phyloP scores from a whole-genome alignment of 805 yeast genomes.

The Kuraishia molischiana region DNA sequence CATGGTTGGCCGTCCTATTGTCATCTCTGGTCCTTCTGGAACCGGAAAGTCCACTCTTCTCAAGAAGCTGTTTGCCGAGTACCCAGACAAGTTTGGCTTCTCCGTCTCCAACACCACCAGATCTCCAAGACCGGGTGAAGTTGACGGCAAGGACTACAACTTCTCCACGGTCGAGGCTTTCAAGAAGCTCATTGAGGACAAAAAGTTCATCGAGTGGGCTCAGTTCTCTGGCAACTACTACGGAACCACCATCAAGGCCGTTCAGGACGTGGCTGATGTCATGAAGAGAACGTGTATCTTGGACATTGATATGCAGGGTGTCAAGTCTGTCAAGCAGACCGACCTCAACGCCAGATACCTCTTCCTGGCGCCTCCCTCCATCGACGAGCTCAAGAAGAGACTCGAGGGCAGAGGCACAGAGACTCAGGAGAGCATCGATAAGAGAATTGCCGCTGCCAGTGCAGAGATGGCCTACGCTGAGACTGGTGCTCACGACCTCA shows the following conservation, averaged over 20 bases:
- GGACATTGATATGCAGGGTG: slow-evolving; percentile 99
- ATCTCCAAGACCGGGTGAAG: slow-evolving; percentile 85
- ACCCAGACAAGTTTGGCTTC: slow-evolving; percentile 85
- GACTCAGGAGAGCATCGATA: slow-evolving; percentile 72
- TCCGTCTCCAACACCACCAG: slow-evolving; percentile 93
- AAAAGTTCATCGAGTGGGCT: slow-evolving; percentile 93
- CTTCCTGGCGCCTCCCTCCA: slow-evolving; percentile 88
- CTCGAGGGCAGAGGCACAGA: slow-evolving; percentile 91
- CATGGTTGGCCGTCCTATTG: slow-evolving; percentile 62
- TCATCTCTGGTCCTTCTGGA: slow-evolving; percentile 94
- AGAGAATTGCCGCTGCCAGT: slow-evolving; percentile 79
- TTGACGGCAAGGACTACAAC: slow-evolving; percentile 81
- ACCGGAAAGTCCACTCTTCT: slow-evolving; percentile 93
- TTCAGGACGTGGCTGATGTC: slow-evolving; percentile 53
- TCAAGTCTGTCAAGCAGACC: slow-evolving; percentile 78
- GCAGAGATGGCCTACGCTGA: slow-evolving; percentile 85
- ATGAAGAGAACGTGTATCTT: slow-evolving; percentile 74
- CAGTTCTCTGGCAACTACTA: slow-evolving; percentile 96
- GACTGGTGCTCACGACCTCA: slow-evolving; percentile 86
- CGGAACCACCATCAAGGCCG: slow-evolving; percentile 87
- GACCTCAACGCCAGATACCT: slow-evolving; percentile 76
- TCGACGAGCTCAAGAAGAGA: slow-evolving; percentile 68
- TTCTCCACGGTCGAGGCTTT: slow-evolving; percentile 75
- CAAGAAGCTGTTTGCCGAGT: slow-evolving; percentile 83
- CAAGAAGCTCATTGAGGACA: slow-evolving; percentile 60